These are phyloP conservation scores for Coniochaeta sp. DNA, from an alignment of 2,329 filamentous ascomycete species.

Conservation along the genomic window DNA sequence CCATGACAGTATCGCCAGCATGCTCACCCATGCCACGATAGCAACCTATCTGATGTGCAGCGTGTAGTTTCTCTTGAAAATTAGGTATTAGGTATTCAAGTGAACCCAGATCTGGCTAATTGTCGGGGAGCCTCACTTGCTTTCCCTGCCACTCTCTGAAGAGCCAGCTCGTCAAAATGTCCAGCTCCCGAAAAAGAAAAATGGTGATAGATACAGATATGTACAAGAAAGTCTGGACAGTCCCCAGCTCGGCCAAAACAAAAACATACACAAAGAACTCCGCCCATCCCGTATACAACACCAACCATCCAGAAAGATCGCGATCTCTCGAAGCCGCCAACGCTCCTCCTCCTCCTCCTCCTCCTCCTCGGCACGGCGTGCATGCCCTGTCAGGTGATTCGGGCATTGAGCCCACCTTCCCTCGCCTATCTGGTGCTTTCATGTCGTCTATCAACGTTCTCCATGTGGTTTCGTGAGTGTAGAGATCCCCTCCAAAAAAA, in stretches of 20 bases:
- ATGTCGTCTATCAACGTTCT: neutral
- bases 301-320: neutral
- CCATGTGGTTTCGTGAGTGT: neutral
- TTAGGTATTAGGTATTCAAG: slow-evolving; percentile 1
- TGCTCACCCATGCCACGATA: neutral
- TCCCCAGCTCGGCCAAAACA: neutral
- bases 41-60: neutral
- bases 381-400: neutral
- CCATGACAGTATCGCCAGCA: neutral
- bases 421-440: neutral
- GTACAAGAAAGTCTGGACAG: slow-evolving; percentile 1
- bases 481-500: neutral
- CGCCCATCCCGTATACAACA: neutral
- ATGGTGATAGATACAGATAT: neutral
- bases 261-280: neutral
- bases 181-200: neutral
- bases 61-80: neutral
- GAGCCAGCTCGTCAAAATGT: slow-evolving; percentile 1
- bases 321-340: neutral
- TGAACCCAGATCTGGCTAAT: neutral
- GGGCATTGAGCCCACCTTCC: neutral
- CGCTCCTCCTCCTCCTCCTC: neutral
- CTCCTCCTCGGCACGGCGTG: neutral
- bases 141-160: neutral
- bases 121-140: neutral